Percentiles rank a stretch among this genome's conserved stretches.
Evolutionary conservation across 208 protist genomes (phyloP).

Genomic region (Leishmania amazonensis): DNA sequence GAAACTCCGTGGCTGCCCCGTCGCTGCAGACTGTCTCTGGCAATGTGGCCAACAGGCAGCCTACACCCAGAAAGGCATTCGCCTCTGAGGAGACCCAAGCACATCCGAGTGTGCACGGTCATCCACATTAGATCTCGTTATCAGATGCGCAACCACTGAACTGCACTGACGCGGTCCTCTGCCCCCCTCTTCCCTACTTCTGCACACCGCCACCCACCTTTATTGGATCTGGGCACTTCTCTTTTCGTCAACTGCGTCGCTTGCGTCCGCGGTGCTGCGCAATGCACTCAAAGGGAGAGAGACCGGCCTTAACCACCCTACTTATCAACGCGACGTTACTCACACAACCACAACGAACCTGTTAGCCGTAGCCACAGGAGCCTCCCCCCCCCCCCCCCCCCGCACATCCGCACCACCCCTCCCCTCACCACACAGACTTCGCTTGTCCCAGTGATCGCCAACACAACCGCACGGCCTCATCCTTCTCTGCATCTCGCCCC

Average conservation of each 20-base stretch:
- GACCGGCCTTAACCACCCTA: background rate
- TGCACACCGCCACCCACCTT: constrained; percentile 1
- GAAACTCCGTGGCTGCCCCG: background rate
- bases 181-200: background rate
- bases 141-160: background rate
- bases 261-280: background rate
- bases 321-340: background rate
- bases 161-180: background rate
- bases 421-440: background rate
- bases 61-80: background rate
- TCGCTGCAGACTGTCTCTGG: background rate
- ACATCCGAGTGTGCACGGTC: background rate
- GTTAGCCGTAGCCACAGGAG: background rate
- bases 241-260: background rate
- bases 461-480: background rate
- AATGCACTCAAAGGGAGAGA: background rate
- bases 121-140: background rate
- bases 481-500: background rate
- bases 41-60: background rate
- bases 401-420: background rate
- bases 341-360: background rate
- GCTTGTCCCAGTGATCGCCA: background rate
- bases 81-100: background rate
- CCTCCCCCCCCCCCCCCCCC: background rate
- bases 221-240: background rate